Evolutionary conservation across 106 monocot species (phyloP), one percentile per base, ranked within the genome.

Genomic region (Dendrobium chrysotoxum): DNA sequence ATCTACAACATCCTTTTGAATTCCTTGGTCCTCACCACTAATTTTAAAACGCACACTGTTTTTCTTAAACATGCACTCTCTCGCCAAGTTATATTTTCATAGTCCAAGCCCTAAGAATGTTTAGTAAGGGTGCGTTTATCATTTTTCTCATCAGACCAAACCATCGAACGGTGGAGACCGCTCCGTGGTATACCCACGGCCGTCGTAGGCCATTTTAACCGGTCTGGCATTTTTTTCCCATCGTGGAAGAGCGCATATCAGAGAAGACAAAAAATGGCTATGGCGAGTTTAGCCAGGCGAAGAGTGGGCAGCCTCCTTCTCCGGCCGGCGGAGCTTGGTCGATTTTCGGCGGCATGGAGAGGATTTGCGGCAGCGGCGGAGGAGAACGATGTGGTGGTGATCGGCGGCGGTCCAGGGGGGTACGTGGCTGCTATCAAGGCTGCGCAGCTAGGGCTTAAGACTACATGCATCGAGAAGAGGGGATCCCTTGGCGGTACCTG

Each of bases 351-450:
- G 25, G 18, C 28, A 45, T 40, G 42, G 58, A 76, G 72, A 40
- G 15, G 64, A 23, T 84, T 80, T 20, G 85, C 89, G 20, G 84
- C 85, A 21, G 78, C 85, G 53, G 81, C 80, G 15, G 92, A 92
- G 28, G 92, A 89, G 78, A 92, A 88, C 81, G 92, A 92, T 79
- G 92, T 92, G 78, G 89, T 92, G 28, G 83, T 92, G 25, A 89
- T 89, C 68, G 92, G 92, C 25, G 92, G 92, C 53, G 92, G 92
- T 6, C 92, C 92, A 4, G 92, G 92, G 0, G 92, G 92, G 1
- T 92, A 92, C 65, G 92, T 92, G 68, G 92, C 92, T 40, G 92
- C 92, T 45, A 92, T 92, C 84, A 92, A 92, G 86, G 92, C 92
- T 17, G 85, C 92, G 28, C 92, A 92, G 87, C 73, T 92, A 21